Evolutionary conservation across 768 basidiomycete species (phyloP).

Genomic region (Tricholoma hemisulphureum): DNA sequence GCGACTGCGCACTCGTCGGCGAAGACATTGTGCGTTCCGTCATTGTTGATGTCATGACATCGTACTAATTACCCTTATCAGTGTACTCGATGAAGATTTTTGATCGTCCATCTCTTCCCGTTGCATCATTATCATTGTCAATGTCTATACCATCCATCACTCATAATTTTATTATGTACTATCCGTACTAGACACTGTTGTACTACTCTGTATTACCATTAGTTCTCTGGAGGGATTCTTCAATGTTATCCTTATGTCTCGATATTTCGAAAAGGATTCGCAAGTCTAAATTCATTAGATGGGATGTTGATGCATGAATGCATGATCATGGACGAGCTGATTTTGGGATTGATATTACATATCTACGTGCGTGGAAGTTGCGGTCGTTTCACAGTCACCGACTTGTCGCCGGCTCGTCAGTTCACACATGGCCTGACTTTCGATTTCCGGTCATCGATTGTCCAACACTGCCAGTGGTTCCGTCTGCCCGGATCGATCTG

Average conservation of each 20-base stretch:
- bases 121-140: constrained; percentile 1
- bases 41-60: background rate
- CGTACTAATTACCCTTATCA: background rate
- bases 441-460: no score
- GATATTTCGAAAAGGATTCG: no score
- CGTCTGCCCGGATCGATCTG: no score
- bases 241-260: background rate
- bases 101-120: constrained; percentile 2
- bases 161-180: background rate
- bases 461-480: no score
- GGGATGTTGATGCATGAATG: no score
- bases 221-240: background rate
- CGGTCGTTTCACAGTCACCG: no score
- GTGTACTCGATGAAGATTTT: constrained; percentile 23
- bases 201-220: background rate
- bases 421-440: no score
- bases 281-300: no score
- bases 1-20: constrained; percentile 8
- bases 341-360: no score
- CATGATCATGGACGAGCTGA: no score
- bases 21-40: constrained; percentile 10
- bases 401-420: no score
- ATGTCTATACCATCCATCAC: background rate
- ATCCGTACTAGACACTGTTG: background rate
- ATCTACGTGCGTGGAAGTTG: no score